phyloP scores from a whole-genome alignment of 768 basidiomycete genomes.

The Naganishia vishniacii region DNA sequence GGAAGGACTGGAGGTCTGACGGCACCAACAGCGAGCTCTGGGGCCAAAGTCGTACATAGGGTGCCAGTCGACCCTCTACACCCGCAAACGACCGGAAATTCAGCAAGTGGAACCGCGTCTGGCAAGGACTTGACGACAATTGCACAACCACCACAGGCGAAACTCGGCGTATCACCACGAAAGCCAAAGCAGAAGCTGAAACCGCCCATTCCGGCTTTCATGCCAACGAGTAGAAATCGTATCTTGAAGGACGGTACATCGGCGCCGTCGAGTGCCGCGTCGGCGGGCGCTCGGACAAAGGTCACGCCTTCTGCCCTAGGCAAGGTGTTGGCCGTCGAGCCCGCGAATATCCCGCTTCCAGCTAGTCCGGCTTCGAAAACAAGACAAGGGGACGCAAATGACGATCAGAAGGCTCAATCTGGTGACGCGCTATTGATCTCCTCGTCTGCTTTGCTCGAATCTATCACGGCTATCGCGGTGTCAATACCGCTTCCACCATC shows the following conservation, averaged over 20 bases:
- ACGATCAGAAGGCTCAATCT: background rate
- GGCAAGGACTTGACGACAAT: background rate
- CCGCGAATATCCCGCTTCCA: constrained; percentile 16
- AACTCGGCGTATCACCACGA: constrained; percentile 18
- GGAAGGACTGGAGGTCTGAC: background rate
- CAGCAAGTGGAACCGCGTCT: background rate
- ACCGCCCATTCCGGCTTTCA: constrained; percentile 19
- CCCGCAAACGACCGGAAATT: background rate
- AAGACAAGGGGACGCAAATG: background rate
- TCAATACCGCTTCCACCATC: background rate
- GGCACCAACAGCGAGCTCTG: constrained; percentile 18
- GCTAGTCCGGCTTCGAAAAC: constrained; percentile 4
- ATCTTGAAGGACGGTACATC: background rate
- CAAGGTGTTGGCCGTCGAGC: background rate
- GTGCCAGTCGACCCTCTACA: background rate
- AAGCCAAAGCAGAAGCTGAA: constrained; percentile 22
- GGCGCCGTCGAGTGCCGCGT: background rate
- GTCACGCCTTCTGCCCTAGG: background rate
- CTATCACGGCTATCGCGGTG: background rate
- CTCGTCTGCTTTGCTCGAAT: background rate
- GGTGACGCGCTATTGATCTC: no score
- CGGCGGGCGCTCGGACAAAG: background rate
- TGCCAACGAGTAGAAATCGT: constrained; percentile 12
- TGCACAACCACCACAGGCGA: constrained; percentile 15
- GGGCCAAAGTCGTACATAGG: constrained; percentile 19